Evolutionary conservation across 164 flowering plant genomes (phyloP).

Genomic region (Liquidambar formosana): DNA sequence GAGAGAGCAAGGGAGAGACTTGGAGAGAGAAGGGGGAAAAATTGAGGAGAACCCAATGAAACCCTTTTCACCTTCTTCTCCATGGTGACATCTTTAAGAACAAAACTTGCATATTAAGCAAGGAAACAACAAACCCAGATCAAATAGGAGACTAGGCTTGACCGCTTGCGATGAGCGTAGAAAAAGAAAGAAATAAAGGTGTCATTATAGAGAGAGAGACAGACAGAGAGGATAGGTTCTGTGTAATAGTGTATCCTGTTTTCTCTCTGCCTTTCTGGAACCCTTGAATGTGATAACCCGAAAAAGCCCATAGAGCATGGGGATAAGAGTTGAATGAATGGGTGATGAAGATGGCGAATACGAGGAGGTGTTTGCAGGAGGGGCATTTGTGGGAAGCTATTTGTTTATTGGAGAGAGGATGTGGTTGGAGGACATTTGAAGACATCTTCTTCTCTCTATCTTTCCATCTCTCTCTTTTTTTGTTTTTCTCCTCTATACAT

Average conservation of each 20-base stretch:
- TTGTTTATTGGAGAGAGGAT: too few relatives aligned
- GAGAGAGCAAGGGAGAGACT: too few relatives aligned
- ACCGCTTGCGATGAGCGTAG: too few relatives aligned
- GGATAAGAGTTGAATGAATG: too few relatives aligned
- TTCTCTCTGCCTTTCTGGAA: neutral
- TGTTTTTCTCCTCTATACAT: neutral
- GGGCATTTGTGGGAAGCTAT: neutral
- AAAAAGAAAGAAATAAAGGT: neutral
- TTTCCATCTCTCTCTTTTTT: neutral
- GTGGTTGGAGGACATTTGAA: neutral
- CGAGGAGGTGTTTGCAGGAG: neutral
- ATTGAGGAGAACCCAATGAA: conserved; percentile 3
- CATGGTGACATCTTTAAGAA: neutral
- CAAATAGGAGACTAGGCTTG: conserved; percentile 9
- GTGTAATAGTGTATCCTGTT: too few relatives aligned
- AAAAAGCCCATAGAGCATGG: neutral
- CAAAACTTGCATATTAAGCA: neutral
- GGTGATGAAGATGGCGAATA: neutral
- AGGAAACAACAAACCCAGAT: conserved; percentile 9
- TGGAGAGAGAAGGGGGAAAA: neutral
- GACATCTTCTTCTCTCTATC: neutral
- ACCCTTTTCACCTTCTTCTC: conserved; percentile 10
- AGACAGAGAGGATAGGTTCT: neutral
- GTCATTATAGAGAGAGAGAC: conserved; percentile 1
- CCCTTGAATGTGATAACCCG: neutral